These are phyloP conservation scores for Aegle marmelos DNA, from an alignment of 345 rosid genomes.

Conservation along the genomic window DNA sequence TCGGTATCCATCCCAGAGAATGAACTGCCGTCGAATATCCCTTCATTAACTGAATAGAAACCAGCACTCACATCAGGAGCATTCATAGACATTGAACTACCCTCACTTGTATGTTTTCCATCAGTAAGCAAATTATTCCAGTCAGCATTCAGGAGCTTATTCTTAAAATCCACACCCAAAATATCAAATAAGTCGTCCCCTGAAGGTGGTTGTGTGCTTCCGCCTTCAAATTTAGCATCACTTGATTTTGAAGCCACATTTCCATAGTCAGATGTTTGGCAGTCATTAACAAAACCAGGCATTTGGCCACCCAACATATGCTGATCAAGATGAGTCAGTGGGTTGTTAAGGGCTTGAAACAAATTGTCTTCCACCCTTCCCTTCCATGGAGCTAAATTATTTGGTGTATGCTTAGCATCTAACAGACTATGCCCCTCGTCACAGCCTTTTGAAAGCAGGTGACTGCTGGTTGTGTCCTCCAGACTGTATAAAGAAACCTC, in stretches of 20 bases:
- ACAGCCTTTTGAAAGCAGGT: slow-evolving; percentile 26
- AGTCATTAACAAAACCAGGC: slow-evolving; percentile 16
- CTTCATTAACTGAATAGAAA: slow-evolving; percentile 36
- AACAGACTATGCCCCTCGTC: slow-evolving; percentile 6
- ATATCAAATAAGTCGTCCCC: slow-evolving; percentile 82
- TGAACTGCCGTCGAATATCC: slow-evolving; percentile 28
- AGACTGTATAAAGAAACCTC: slow-evolving; percentile 24
- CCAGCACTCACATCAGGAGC: slow-evolving; percentile 35
- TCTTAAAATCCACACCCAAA: slow-evolving; percentile 72
- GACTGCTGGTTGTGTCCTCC: slow-evolving; percentile 18
- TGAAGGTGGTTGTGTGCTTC: slow-evolving; percentile 34
- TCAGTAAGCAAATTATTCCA: slow-evolving; percentile 29
- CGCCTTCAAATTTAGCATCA: slow-evolving; percentile 28
- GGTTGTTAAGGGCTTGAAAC: slow-evolving; percentile 29
- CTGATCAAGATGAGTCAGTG: slow-evolving; percentile 19
- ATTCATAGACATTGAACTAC: slow-evolving; percentile 29
- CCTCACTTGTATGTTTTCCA: slow-evolving; percentile 35
- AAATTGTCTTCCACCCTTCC: slow-evolving; percentile 27
- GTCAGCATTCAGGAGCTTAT: slow-evolving; percentile 39
- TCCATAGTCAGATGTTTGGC: slow-evolving; percentile 28
- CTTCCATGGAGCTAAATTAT: slow-evolving; percentile 24
- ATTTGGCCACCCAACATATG: slow-evolving; percentile 19
- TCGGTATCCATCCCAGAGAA: slow-evolving; percentile 41
- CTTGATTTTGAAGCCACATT: slow-evolving; percentile 17
- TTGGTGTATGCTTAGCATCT: slow-evolving; percentile 19